Base-by-base conservation (phyloP, 257 asterid species). In the Thymus mandschuricus region DNA sequence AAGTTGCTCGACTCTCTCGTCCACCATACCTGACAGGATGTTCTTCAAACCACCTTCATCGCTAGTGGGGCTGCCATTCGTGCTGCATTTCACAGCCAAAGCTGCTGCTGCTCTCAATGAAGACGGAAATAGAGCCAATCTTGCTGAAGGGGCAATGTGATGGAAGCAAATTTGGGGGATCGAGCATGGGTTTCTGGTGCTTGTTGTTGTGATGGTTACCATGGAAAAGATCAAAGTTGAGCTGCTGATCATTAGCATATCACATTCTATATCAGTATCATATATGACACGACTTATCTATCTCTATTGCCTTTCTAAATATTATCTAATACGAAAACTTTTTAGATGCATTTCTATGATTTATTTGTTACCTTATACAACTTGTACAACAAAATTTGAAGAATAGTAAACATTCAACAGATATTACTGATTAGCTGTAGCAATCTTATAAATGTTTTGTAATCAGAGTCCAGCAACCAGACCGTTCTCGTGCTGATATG, bases 21-120 rank as follows among this genome's bases (percentile, higher is more conserved):
- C 98, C 81, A 92, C 87, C 80, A 89, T 81, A 9, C 92, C 95
- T 3, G 95, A 75, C 65, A 94, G 57, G 57, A 80, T 31, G 38
- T 84, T 90, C 81, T 82, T 87, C 78, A 89, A 80, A 76, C 73
- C 78, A 15, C 74, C 71, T 10, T 61, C 77, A 12, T 71, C 85
- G 4, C 78, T 66, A 44, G 31, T 79, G 0, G 88, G 69, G 58
- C 74, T 69, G 41, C 81, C 86, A 54, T 79, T 80, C 35, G 54
- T 68, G 79, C 84, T 81, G 86, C 97, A 91, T 75, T 82, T 87
- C 45, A 79, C 73, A n/a, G 78, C 67, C 35, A 65, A 27, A 8
- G 67, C 21, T 12, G 65, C 38, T 4, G 68, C 27, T 28, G 65
- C 64, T 72, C 21, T 21, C 21, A 64, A 70, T 8, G 81, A 46